Evolutionary conservation across 805 yeast genomes (phyloP), one percentile per base, ranked within the genome.

Genomic region (Jamesozyma jinghongensis): DNA sequence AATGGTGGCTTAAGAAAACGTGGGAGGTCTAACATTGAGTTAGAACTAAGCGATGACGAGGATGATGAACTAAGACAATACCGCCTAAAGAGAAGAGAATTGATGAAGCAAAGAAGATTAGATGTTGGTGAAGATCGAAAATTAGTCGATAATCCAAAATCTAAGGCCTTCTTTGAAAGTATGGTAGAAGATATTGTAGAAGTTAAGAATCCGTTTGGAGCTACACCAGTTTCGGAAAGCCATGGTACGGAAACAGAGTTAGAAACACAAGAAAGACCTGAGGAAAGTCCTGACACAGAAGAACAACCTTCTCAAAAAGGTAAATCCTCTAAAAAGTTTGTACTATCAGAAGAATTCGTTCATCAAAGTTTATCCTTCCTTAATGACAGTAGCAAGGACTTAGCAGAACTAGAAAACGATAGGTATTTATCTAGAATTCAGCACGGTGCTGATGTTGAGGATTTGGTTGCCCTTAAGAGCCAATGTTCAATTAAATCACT

Each of bases 21-120:
- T 40, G 77, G 75, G 2, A 66, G 71, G 22, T 69, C 67, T 3
- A 74, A 69, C 34, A 72, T 74, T 3, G 81, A 75, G 40, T 62
- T 81, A 16, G 88, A 81, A 49, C 61, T 81, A 34, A 79, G 85
- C 55, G 87, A 80, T 46, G 90, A 80, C 47, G 92, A 81, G 44
- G 66, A 73, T 39, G 81, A 74, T 39, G 66, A 73, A 33, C 41
- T 61, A 16, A 40, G 46, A 34, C 46, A 47, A 26, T 61, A 72
- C 44, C 52, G 57, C 18, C 58, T 68, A 41, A 75, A 71, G 7
- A 70, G 70, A 50, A 60, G 71, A 48, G 64, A 66, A 49, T 54
- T 66, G 40, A 77, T 79, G 58, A 67, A 69, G 50, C 64, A 69
- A 51, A 64, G 74, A 51, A 57, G 76, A 46, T 47, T 71, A 51